These are phyloP conservation scores for Cochlearia excelsa DNA, from an alignment of 345 rosid genomes.

Conservation along the genomic window DNA sequence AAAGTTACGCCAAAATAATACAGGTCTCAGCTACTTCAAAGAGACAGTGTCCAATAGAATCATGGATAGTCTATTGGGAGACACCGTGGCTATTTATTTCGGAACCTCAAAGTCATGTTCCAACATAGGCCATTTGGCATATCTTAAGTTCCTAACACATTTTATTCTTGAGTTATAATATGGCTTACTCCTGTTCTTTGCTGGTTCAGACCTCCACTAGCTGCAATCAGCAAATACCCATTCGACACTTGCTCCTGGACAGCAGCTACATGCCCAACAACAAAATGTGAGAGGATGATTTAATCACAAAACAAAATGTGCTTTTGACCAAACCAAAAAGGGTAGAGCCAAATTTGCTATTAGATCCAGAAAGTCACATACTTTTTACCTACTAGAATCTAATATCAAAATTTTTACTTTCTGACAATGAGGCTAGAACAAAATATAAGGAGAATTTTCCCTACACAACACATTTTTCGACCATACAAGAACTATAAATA, in stretches of 20 bases:
- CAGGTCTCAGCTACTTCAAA: too few species aligned
- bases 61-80: too few species aligned
- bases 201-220: conserved; percentile 98
- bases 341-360: not conserved
- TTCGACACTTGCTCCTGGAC: conserved; percentile 55
- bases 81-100: too few species aligned
- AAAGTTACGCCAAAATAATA: not conserved
- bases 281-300: conserved; percentile 2
- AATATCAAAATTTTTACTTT: conserved; percentile 15
- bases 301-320: not conserved
- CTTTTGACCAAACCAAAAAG: conserved; percentile 17
- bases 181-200: conserved; percentile 97
- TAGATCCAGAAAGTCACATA: conserved; percentile 27
- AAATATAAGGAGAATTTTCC: conserved; percentile 8
- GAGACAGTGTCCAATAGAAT: too few species aligned
- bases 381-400: conserved; percentile 8
- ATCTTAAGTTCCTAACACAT: not conserved
- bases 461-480: too few species aligned
- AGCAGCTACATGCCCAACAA: conserved; percentile 56
- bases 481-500: not conserved
- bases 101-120: too few species aligned
- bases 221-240: conserved; percentile 95
- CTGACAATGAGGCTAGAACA: not conserved
- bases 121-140: not conserved
- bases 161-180: conserved; percentile 8